phyloP scores from a whole-genome alignment of 2,329 filamentous ascomycete genomes.

The Arthrobotrys sphaeroides region DNA sequence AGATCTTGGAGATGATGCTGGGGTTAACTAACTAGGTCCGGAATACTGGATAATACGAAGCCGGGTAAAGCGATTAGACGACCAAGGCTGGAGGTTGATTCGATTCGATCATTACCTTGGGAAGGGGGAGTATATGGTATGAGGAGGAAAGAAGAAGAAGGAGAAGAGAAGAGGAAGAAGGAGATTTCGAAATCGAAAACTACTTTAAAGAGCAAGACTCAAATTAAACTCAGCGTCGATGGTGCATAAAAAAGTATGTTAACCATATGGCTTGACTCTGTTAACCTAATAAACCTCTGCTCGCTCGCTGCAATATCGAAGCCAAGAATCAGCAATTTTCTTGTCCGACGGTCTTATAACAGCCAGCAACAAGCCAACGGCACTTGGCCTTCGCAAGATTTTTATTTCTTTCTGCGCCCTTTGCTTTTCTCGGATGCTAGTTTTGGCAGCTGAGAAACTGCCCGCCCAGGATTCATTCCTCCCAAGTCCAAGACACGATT shows the following conservation, averaged over 20 bases:
- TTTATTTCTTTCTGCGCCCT: conserved; percentile 24
- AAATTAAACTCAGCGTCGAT: conserved; percentile 22
- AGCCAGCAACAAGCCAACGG: conserved; percentile 2
- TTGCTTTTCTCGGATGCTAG: conserved; percentile 23
- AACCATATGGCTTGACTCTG: background rate
- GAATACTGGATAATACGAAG: background rate
- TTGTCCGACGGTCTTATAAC: conserved; percentile 47
- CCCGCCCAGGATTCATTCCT: conserved; percentile 30
- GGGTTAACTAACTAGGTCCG: background rate
- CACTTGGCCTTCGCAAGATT: conserved; percentile 14
- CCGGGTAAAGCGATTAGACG: conserved; percentile 1
- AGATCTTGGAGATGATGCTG: conserved; percentile 14
- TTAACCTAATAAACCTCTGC: background rate
- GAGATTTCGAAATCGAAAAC: background rate
- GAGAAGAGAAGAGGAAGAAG: background rate
- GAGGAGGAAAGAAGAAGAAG: background rate
- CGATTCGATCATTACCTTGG: background rate
- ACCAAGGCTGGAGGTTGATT: background rate
- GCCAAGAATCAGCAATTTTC: conserved; percentile 45
- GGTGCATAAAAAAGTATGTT: conserved; percentile 18
- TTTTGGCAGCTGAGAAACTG: conserved; percentile 51
- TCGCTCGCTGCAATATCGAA: conserved; percentile 24
- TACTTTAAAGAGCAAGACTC: background rate
- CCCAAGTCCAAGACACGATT: conserved; percentile 37
- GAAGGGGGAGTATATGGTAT: background rate